Percentiles rank a stretch among this genome's conserved stretches.
Evolutionary conservation across 805 yeast species (phyloP).

Genomic region (Ogataea chonburiensis): DNA sequence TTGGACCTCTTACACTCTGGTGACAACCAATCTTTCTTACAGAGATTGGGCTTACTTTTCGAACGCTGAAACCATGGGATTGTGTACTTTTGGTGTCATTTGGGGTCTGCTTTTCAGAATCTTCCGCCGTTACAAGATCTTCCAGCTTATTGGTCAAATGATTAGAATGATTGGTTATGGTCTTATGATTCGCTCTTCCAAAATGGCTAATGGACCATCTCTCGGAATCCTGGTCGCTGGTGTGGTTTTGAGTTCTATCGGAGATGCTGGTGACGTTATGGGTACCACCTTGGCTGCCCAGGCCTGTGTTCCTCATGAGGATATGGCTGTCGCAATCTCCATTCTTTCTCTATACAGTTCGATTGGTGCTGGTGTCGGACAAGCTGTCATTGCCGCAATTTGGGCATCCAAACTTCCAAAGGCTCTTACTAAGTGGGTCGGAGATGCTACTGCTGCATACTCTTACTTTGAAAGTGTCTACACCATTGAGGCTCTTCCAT

Average conservation of each 20-base stretch:
- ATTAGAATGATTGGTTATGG: conserved; percentile 34
- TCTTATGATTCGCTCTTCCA: conserved; percentile 5
- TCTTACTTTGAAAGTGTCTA: conserved; percentile 29
- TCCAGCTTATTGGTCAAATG: conserved; percentile 35
- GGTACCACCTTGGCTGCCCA: conserved; percentile 39
- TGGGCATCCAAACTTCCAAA: conserved; percentile 35
- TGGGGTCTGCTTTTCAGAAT: conserved; percentile 37
- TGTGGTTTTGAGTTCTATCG: conserved; percentile 35
- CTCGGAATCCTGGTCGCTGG: conserved; percentile 32
- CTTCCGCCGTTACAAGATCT: conserved; percentile 38
- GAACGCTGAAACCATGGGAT: conserved; percentile 37
- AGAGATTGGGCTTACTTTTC: conserved; percentile 39
- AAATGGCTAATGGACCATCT: conserved; percentile 15
- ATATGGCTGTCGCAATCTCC: conserved; percentile 30
- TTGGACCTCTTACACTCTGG: conserved; percentile 36
- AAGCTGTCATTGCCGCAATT: conserved; percentile 38
- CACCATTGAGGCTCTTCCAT: conserved; percentile 27
- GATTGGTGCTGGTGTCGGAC: conserved; percentile 38
- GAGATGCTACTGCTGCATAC: conserved; percentile 24
- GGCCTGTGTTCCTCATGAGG: conserved; percentile 40
- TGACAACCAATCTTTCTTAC: conserved; percentile 32
- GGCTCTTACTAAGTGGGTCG: conserved; percentile 27
- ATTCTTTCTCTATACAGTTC: conserved; percentile 33
- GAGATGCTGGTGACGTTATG: conserved; percentile 33
- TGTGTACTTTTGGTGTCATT: conserved; percentile 39